Conservation (phyloP, 257 asterid genomes). For the Solanum etuberosum region DNA sequence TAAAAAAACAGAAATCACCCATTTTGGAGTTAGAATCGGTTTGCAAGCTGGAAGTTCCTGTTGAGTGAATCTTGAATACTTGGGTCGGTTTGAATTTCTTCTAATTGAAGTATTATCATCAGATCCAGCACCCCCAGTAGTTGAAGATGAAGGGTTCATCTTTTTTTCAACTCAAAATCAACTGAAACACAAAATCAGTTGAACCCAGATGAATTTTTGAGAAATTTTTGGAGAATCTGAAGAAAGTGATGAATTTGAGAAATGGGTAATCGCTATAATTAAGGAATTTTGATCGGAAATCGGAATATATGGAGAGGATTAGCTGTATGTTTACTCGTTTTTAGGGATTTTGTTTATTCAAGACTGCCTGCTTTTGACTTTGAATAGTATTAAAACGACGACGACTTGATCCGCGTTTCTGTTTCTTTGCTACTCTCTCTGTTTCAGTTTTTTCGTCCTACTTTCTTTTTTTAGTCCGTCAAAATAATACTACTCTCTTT, state of each 20-base stretch:
- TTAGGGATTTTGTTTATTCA: not conserved
- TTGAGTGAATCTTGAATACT: slow-evolving; percentile 96
- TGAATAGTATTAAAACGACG: not conserved
- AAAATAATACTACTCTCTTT: too few relatives aligned
- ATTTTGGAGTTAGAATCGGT: slow-evolving; percentile 91
- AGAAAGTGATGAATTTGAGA: not conserved
- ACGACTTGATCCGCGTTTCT: not conserved
- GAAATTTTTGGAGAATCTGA: not conserved
- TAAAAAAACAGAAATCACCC: slow-evolving; percentile 87
- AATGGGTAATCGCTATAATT: not conserved
- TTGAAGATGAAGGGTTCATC: slow-evolving; percentile 35
- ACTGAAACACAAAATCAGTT: not conserved
- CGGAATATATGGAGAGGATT: not conserved
- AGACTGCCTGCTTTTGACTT: not conserved
- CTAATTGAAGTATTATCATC: slow-evolving; percentile 52
- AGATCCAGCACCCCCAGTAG: slow-evolving; percentile 41
- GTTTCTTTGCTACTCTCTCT: not conserved
- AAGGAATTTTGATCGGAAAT: not conserved
- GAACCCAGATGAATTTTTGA: not conserved
- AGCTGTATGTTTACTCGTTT: not conserved
- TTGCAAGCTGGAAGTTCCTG: slow-evolving; percentile 99
- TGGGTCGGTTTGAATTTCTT: slow-evolving; percentile 83
- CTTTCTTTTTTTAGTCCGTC: not conserved
- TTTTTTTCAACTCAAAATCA: not conserved
- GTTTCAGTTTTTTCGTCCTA: too few relatives aligned